phyloP scores from a whole-genome alignment of 352 stramenopile species.

The Pythium brassicae region DNA sequence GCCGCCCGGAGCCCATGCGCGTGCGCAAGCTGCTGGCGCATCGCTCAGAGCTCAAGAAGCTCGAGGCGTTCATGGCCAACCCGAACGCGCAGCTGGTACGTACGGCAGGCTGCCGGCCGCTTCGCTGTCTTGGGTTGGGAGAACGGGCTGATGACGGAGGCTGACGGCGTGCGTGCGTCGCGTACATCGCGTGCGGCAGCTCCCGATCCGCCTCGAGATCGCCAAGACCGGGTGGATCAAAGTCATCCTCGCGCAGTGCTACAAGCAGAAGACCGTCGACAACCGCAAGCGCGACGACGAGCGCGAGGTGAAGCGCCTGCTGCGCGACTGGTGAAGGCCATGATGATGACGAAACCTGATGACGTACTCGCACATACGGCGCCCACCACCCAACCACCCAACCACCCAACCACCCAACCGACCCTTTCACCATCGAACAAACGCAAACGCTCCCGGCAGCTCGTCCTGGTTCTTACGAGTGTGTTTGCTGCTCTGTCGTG shows the following conservation, averaged over 20 bases:
- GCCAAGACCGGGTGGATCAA: conserved; percentile 83
- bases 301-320: conserved; percentile 66
- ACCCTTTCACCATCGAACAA: no score
- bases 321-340: conserved; percentile 60
- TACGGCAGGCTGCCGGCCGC: no score
- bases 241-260: conserved; percentile 69
- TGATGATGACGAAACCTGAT: no score
- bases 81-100: conserved; percentile 67
- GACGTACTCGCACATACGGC: no score
- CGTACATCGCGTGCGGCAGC: no score
- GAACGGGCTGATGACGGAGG: no score
- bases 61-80: conserved; percentile 57
- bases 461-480: no score
- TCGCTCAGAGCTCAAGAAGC: conserved; percentile 71
- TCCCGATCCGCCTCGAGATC: conserved; percentile 69
- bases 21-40: conserved; percentile 76
- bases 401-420: no score
- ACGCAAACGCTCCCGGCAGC: no score
- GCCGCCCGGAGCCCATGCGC: conserved; percentile 56
- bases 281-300: conserved; percentile 72
- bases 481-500: background rate
- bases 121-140: no score
- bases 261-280: conserved; percentile 61
- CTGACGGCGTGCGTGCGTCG: background rate
- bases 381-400: no score